phyloP scores from a whole-genome alignment of 1,284 basidiomycete species.

The Apiotrichum domesticum region DNA sequence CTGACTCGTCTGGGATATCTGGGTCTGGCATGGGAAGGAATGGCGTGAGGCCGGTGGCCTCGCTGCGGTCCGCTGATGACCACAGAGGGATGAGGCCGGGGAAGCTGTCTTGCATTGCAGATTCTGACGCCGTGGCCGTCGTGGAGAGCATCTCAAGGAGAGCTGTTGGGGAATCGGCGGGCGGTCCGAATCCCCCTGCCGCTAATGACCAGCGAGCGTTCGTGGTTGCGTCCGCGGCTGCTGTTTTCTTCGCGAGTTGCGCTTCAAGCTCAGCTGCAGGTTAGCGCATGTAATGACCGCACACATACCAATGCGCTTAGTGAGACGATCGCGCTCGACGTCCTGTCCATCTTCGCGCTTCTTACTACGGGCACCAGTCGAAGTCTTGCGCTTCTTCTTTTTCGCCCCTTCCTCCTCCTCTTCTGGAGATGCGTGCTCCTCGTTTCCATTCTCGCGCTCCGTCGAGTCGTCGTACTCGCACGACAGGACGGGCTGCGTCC shows the following conservation, averaged over 20 bases:
- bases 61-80: slow-evolving; percentile 13
- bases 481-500: slow-evolving; percentile 30
- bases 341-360: slow-evolving; percentile 26
- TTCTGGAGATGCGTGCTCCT: slow-evolving; percentile 6
- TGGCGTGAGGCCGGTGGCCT: slow-evolving; percentile 23
- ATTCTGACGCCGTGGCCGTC: slow-evolving; percentile 12
- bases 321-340: slow-evolving; percentile 30
- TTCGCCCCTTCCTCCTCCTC: slow-evolving; percentile 17
- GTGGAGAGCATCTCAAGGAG: slow-evolving; percentile 42
- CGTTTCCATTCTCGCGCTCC: slow-evolving; percentile 12
- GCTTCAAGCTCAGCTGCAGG: slow-evolving; percentile 18
- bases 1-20: background rate
- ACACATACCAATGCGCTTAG: slow-evolving; percentile 34
- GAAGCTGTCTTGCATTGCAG: background rate
- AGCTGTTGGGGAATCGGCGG: slow-evolving; percentile 29
- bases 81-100: slow-evolving; percentile 3
- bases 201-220: background rate
- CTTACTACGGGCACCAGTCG: slow-evolving; percentile 14
- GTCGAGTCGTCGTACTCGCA: slow-evolving; percentile 42
- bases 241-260: slow-evolving; percentile 7
- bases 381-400: slow-evolving; percentile 37
- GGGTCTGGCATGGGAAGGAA: slow-evolving; percentile 12
- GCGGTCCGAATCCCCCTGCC: background rate
- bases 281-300: too few relatives aligned
- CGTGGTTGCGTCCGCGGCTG: background rate